Percentiles rank a stretch among this genome's conserved stretches.
Conservation (phyloP, 179 eudicot species). For the Amaranthus tricolor region DNA sequence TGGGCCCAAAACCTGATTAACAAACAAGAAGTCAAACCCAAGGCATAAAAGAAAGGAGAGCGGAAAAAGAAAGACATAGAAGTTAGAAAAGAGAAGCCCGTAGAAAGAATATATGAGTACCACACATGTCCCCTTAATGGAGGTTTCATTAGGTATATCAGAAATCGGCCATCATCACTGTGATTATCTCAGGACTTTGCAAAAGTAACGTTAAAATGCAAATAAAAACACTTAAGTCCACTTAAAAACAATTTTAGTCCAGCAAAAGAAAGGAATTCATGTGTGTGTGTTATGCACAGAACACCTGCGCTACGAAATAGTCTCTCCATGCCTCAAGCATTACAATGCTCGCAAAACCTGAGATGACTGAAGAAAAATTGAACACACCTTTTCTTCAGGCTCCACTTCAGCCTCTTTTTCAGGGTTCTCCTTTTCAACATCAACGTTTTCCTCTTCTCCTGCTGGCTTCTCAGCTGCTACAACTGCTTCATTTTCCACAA, state of each 20-base stretch:
- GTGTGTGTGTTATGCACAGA: no score
- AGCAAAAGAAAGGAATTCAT: no score
- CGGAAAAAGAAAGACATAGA: no score
- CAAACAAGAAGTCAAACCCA: no score
- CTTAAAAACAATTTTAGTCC: no score
- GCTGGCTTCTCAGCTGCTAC: slow-evolving; percentile 52
- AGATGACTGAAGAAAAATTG: background rate
- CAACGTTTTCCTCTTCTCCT: slow-evolving; percentile 44
- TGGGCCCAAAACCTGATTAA: no score
- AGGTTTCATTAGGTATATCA: background rate
- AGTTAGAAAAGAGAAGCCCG: no score
- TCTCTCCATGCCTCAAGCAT: background rate
- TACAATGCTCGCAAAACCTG: background rate
- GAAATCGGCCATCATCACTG: background rate
- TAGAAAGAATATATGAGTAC: no score
- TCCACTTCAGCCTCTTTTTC: slow-evolving; percentile 63
- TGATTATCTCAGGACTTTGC: background rate
- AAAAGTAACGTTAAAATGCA: background rate
- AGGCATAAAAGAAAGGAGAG: no score
- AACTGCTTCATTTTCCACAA: slow-evolving; percentile 54
- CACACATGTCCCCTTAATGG: no score
- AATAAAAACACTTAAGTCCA: no score
- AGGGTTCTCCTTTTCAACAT: slow-evolving; percentile 56
- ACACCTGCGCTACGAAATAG: no score
- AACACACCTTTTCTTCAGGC: slow-evolving; percentile 64